Conservation (phyloP, 257 asterid genomes). For the Osmanthus fragrans region DNA sequence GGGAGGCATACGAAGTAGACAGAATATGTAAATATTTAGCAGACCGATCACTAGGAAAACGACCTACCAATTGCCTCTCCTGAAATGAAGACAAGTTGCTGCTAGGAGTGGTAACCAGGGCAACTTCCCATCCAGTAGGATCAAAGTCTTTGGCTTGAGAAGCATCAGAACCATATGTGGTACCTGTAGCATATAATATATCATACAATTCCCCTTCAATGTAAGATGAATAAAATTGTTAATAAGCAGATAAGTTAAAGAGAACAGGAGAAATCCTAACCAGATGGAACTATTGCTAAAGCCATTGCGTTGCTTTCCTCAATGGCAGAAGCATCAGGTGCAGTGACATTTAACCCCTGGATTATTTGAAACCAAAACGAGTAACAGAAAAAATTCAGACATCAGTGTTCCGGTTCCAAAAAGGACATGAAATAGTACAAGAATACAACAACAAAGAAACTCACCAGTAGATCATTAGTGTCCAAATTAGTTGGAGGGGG, state of each 20-base stretch:
- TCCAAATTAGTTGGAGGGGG: constrained; percentile 54
- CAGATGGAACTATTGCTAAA: constrained; percentile 83
- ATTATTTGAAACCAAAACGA: constrained; percentile 1
- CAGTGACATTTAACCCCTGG: constrained; percentile 70
- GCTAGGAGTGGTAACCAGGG: constrained; percentile 85
- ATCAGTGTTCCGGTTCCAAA: constrained; percentile 3
- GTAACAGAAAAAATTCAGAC: not conserved
- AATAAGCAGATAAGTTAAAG: not conserved
- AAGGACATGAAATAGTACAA: constrained; percentile 2
- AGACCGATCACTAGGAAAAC: not conserved
- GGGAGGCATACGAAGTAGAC: not conserved
- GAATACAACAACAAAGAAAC: constrained; percentile 5
- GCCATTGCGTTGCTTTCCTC: constrained; percentile 93
- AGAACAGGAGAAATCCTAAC: constrained; percentile 37
- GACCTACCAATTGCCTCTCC: constrained; percentile 88
- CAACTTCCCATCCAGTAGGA: constrained; percentile 97
- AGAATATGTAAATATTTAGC: not conserved
- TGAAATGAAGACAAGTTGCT: constrained; percentile 71
- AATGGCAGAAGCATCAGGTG: constrained; percentile 60
- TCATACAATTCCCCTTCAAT: constrained; percentile 5
- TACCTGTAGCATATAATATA: constrained; percentile 42
- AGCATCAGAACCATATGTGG: constrained; percentile 49
- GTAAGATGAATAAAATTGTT: constrained; percentile 4
- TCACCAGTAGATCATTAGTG: constrained; percentile 82
- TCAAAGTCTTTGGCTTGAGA: constrained; percentile 58